Conservation (phyloP, 257 asterid species). For the Nicotiana noctiflora region DNA sequence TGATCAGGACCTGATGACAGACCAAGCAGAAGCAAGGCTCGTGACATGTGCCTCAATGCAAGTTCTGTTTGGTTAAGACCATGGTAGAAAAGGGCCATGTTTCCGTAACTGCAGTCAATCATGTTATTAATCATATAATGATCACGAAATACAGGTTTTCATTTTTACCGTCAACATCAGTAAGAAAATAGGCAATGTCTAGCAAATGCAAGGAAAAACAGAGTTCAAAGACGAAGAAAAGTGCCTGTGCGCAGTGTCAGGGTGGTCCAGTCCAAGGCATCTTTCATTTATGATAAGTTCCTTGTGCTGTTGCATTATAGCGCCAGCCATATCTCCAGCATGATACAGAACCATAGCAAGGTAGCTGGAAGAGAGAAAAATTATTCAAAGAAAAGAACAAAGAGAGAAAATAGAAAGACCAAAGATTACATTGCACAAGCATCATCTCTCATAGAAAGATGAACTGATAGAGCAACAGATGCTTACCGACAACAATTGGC, state of each 20-base stretch:
- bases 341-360: constrained; percentile 97
- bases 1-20: constrained; percentile 93
- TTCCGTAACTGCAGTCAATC: constrained; percentile 69
- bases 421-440: background rate
- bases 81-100: constrained; percentile 95
- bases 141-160: background rate
- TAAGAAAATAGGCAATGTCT: background rate
- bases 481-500: constrained; percentile 97
- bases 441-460: background rate
- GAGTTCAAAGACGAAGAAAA: background rate
- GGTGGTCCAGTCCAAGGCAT: constrained; percentile 96
- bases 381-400: background rate
- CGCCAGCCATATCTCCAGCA: constrained; percentile 99
- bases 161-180: background rate
- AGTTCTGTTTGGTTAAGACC: constrained; percentile 95
- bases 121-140: background rate
- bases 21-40: constrained; percentile 71
- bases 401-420: background rate
- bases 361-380: constrained; percentile 40
- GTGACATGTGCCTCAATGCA: constrained; percentile 90
- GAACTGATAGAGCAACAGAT: background rate
- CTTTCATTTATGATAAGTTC: constrained; percentile 96
- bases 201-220: background rate
- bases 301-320: constrained; percentile 95
- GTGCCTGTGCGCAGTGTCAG: constrained; percentile 98